Evolutionary conservation across 2,329 filamentous ascomycete genomes (phyloP), one percentile per base, ranked within the genome.

Genomic region (Achaetomium macrosporum): DNA sequence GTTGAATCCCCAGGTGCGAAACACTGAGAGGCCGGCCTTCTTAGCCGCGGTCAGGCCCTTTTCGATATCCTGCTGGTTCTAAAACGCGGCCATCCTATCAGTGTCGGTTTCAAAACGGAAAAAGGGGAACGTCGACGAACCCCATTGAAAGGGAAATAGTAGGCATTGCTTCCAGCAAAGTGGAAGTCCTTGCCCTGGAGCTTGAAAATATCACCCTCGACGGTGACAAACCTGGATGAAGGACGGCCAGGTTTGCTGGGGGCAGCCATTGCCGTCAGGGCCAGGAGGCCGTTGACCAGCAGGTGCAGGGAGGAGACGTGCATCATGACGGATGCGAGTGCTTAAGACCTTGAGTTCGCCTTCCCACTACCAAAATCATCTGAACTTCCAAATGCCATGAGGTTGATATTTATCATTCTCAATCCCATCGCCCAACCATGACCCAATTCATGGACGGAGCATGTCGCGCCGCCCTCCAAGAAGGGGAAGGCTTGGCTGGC

Each of bases 1-100:
- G 59, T 80, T 78, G 69, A 79, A 81, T 15, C 76, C 77, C 78
- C 77, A 81, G 9, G 77, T 80, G 25, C 77, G 73, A 61, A 81
- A 73, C 5, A 81, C 77, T 46, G 71, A 76, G 17, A 79, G 64
- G 2, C 76, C 75, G 9, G 75, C 75, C 5, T 72, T 66, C 56
- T 73, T 72, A 42, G 72, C 75, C 17, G 73, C 75, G 7, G 59
- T 66, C 49, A 78, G 63, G 19, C 75, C 75, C 33, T 68, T 68
- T 35, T 74, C 71, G 42, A 75, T 69, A 58, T 79, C 75, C 3
- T 70, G 64, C 63, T 75, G 69, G 59, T 73, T 72, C 74, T 77
- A 20, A 2, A 30, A 15, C 47, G 11, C 4, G 1, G 9, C 13
- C 42, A 19, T 16, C 13, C 13, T 10, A 7, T 57, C n/a, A 58